A percentile compares a stretch with the other conserved stretches of the same genome.
These are phyloP conservation scores for Paraleonurus japonicus DNA, from an alignment of 257 asterid genomes.

Conservation along the genomic window DNA sequence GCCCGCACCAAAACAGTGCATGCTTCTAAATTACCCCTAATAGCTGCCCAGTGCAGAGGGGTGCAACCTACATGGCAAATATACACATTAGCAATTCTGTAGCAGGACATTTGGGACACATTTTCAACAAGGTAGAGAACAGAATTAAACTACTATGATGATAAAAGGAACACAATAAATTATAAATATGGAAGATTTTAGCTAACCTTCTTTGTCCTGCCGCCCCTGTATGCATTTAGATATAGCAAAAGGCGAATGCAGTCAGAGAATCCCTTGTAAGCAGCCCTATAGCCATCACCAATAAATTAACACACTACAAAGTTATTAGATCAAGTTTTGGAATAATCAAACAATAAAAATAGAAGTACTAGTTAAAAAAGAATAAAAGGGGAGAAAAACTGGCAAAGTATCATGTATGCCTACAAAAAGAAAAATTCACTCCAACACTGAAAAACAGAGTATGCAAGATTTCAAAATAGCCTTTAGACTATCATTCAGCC, in stretches of 20 bases:
- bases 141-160: slow-evolving; percentile 1
- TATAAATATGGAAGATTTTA: slow-evolving; percentile 7
- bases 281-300: slow-evolving; percentile 71
- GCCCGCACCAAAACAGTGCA: slow-evolving; percentile 99
- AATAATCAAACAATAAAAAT: slow-evolving; percentile 12
- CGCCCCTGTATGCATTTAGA: slow-evolving; percentile 88
- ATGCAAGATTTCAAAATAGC: neutral
- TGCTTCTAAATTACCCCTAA: slow-evolving; percentile 93
- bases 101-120: slow-evolving; percentile 22
- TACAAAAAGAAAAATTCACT: neutral
- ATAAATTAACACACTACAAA: slow-evolving; percentile 22
- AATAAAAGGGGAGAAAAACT: neutral
- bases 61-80: slow-evolving; percentile 70
- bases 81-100: slow-evolving; percentile 17
- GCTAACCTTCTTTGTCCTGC: slow-evolving; percentile 90
- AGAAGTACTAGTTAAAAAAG: neutral
- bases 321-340: neutral
- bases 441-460: neutral
- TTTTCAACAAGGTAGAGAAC: neutral
- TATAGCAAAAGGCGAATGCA: slow-evolving; percentile 89
- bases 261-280: slow-evolving; percentile 97
- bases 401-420: neutral
- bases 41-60: slow-evolving; percentile 99
- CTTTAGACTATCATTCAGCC: neutral
- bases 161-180: neutral